These are phyloP conservation scores for Lepidium africanum DNA, from an alignment of 345 rosid genomes.

Conservation along the genomic window DNA sequence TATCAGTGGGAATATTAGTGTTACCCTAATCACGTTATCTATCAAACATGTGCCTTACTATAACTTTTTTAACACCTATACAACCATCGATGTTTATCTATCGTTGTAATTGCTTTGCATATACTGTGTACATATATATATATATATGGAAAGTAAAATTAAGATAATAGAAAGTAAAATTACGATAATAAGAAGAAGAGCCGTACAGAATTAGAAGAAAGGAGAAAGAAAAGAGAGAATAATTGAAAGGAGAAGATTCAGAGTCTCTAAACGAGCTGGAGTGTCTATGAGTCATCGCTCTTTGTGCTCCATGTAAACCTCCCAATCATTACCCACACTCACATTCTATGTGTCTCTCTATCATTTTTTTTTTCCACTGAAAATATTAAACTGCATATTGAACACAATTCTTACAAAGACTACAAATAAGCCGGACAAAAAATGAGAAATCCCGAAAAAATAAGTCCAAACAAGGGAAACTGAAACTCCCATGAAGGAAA, in stretches of 20 bases:
- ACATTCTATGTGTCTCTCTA: too few species aligned
- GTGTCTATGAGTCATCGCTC: slow-evolving; percentile 23
- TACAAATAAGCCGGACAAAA: too few species aligned
- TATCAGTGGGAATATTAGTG: slow-evolving; percentile 27
- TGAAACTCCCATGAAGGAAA: too few species aligned
- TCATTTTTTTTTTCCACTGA: too few species aligned
- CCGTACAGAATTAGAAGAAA: too few species aligned
- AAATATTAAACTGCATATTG: too few species aligned
- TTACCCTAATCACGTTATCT: slow-evolving; percentile 22
- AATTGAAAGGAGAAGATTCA: slow-evolving; percentile 7
- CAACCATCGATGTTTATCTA: background rate
- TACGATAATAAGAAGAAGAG: background rate
- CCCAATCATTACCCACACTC: slow-evolving; percentile 26
- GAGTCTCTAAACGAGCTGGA: slow-evolving; percentile 8
- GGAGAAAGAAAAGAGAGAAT: background rate
- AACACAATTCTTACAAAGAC: too few species aligned
- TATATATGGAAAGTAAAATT: background rate
- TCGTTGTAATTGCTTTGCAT: background rate
- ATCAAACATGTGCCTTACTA: slow-evolving; percentile 12
- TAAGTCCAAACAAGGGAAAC: too few species aligned
- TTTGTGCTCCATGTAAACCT: slow-evolving; percentile 23
- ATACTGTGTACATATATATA: background rate
- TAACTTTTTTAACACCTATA: background rate
- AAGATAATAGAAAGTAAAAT: slow-evolving; percentile 6
- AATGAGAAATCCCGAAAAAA: too few species aligned